phyloP scores from a whole-genome alignment of 2,329 filamentous ascomycete genomes.

The Arthrinium phaeospermum region DNA sequence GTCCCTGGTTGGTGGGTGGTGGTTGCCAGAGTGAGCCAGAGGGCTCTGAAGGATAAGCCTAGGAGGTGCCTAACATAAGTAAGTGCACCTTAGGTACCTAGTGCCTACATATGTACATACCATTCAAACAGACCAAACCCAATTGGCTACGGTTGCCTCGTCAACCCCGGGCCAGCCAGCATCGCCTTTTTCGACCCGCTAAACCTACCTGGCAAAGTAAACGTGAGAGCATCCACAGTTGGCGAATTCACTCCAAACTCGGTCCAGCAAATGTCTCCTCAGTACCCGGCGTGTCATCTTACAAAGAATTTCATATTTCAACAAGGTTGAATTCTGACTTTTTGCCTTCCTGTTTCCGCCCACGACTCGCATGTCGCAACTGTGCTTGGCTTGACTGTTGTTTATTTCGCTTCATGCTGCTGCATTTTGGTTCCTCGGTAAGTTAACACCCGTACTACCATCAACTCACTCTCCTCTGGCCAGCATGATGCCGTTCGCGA shows the following conservation, averaged over 20 bases:
- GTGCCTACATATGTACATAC: too few relatives aligned
- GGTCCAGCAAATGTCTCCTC: slow-evolving; percentile 2
- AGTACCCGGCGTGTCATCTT: neutral
- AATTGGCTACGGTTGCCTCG: neutral
- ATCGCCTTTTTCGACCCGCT: neutral
- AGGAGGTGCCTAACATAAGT: too few relatives aligned
- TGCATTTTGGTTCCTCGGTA: neutral
- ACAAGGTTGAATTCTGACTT: neutral
- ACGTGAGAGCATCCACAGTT: neutral
- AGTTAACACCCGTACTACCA: neutral
- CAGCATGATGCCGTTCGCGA: neutral
- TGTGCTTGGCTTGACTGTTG: neutral
- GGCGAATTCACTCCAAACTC: neutral
- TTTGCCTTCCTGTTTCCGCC: neutral
- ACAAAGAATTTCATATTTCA: slow-evolving; percentile 7
- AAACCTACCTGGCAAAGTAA: neutral
- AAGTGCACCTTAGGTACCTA: too few relatives aligned
- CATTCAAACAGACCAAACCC: neutral
- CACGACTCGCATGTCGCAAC: slow-evolving; percentile 1
- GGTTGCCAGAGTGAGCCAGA: neutral
- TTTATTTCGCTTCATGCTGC: slow-evolving; percentile 11
- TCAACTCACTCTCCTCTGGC: neutral
- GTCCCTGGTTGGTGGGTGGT: neutral
- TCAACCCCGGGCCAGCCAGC: neutral
- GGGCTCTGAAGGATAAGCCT: neutral